A percentile compares a stretch with the other conserved stretches of the same genome.
Conservation (phyloP, 2,329 filamentous ascomycete genomes). For the Pyrenochaeta sp. region DNA sequence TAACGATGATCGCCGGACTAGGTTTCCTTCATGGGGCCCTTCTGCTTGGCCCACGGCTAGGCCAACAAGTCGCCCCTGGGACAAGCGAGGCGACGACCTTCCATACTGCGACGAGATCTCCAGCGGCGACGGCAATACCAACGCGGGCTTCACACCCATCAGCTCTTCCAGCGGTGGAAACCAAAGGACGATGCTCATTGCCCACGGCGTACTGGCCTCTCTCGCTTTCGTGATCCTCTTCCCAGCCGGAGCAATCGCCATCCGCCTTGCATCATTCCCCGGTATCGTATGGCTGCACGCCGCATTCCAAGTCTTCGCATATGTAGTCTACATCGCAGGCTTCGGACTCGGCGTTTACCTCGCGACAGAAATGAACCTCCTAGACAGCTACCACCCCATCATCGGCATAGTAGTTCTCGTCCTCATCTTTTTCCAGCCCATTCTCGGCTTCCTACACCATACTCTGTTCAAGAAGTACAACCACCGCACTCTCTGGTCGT, state of each 20-base stretch:
- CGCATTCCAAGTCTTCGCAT: conserved; percentile 58
- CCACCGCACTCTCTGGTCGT: conserved; percentile 56
- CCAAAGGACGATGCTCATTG: conserved; percentile 48
- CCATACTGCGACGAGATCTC: conserved; percentile 41
- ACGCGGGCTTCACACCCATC: conserved; percentile 29
- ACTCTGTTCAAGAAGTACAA: conserved; percentile 58
- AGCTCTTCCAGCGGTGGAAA: conserved; percentile 9
- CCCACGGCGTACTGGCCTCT: conserved; percentile 54
- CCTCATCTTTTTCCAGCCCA: conserved; percentile 63
- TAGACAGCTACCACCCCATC: conserved; percentile 58
- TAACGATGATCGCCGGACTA: conserved; percentile 9
- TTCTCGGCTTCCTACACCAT: conserved; percentile 63
- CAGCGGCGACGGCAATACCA: conserved; percentile 7
- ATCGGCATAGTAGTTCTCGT: conserved; percentile 63
- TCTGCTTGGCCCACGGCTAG: conserved; percentile 20
- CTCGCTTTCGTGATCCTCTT: conserved; percentile 58
- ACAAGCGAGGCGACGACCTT: conserved; percentile 32
- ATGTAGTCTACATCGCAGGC: conserved; percentile 58
- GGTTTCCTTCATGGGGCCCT: conserved; percentile 2
- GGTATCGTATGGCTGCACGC: conserved; percentile 57
- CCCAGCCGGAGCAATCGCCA: conserved; percentile 54
- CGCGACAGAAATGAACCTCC: conserved; percentile 48
- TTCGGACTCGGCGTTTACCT: conserved; percentile 62
- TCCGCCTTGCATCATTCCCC: conserved; percentile 54
- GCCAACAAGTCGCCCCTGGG: conserved; percentile 26